Percentiles rank a stretch among this genome's conserved stretches.
phyloP scores from a whole-genome alignment of 495 filamentous ascomycete species.

The Aeminium ludgeri region DNA sequence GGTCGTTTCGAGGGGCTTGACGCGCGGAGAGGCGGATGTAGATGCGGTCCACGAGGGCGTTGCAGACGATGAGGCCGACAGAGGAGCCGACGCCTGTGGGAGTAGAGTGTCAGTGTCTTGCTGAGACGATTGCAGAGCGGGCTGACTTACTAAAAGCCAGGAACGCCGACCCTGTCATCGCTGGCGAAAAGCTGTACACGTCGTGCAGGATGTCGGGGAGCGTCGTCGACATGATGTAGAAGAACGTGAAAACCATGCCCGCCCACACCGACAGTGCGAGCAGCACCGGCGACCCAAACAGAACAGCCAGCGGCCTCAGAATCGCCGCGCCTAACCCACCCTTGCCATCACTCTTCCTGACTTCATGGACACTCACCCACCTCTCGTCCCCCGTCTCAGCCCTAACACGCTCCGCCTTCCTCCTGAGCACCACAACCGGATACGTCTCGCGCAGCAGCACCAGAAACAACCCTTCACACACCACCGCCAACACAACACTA shows the following conservation, averaged over 20 bases:
- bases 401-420: neutral
- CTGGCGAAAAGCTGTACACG: conserved; percentile 31
- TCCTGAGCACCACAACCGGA: conserved; percentile 9
- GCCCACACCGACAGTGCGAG: conserved; percentile 34
- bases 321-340: conserved; percentile 25
- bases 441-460: conserved; percentile 19
- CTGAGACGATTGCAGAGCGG: neutral
- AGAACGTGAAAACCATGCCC: conserved; percentile 33
- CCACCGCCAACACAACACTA: conserved; percentile 11
- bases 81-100: conserved; percentile 33
- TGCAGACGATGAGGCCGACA: conserved; percentile 23
- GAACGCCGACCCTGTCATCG: conserved; percentile 31
- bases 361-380: neutral
- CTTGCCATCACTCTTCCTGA: neutral
- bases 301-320: conserved; percentile 30
- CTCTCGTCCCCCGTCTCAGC: neutral
- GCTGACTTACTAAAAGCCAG: conserved; percentile 34
- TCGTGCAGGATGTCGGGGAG: conserved; percentile 34
- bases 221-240: conserved; percentile 37
- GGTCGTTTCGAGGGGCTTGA: neutral
- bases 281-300: conserved; percentile 33
- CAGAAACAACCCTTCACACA: conserved; percentile 15
- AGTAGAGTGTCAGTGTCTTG: conserved; percentile 15
- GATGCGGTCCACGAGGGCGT: conserved; percentile 31
- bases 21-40: conserved; percentile 29